Percentiles rank a stretch among this genome's conserved stretches.
Conservation (phyloP, 495 filamentous ascomycete species). For the Penicillium nucicola region DNA sequence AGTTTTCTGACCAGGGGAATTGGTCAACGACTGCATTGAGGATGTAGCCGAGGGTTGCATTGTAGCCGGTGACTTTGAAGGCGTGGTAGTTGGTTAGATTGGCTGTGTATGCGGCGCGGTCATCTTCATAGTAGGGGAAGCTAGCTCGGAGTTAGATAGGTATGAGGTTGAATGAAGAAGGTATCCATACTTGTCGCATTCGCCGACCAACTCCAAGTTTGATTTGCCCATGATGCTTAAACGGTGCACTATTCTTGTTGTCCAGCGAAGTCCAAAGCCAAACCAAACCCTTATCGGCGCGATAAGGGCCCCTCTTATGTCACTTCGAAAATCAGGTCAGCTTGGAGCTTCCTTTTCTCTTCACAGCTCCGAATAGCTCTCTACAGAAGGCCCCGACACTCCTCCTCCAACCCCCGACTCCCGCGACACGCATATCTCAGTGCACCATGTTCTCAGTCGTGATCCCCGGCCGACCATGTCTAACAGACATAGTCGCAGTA, state of each 20-base stretch:
- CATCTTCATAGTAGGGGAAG: constrained; percentile 63
- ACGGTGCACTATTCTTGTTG: too few species aligned
- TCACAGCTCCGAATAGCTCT: not conserved
- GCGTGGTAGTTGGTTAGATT: constrained; percentile 51
- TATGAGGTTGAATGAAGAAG: constrained; percentile 15
- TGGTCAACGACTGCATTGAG: constrained; percentile 52
- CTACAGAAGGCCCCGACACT: not conserved
- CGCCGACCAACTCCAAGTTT: constrained; percentile 51
- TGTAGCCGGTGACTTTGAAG: constrained; percentile 49
- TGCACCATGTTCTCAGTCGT: constrained; percentile 56
- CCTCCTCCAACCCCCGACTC: not conserved
- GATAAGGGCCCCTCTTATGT: constrained; percentile 31
- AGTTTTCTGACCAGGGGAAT: constrained; percentile 49
- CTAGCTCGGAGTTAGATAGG: constrained; percentile 34
- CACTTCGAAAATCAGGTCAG: constrained; percentile 16
- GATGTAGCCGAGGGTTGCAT: constrained; percentile 61
- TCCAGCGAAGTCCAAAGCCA: not conserved
- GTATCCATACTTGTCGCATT: constrained; percentile 58
- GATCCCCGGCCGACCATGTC: constrained; percentile 54
- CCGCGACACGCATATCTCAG: not conserved
- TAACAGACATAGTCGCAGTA: constrained; percentile 57
- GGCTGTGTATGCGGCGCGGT: constrained; percentile 47
- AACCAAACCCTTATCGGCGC: constrained; percentile 28
- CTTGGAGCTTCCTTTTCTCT: not conserved
- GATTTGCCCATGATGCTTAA: constrained; percentile 45